These are phyloP conservation scores for Rutstroemia sp. DNA, from an alignment of 2,329 filamentous ascomycete genomes.

Conservation along the genomic window DNA sequence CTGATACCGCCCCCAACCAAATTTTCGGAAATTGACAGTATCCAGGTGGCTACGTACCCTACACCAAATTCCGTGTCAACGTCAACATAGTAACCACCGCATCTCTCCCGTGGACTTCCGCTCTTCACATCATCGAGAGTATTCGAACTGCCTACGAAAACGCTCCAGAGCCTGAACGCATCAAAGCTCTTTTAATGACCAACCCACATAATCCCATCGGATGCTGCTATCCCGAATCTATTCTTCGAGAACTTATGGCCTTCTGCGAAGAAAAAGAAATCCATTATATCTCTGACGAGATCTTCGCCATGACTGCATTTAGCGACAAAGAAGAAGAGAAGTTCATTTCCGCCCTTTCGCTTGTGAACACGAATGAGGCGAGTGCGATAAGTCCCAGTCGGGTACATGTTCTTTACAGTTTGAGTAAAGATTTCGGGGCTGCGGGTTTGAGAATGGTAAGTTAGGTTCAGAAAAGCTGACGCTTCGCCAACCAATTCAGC, in stretches of 20 bases:
- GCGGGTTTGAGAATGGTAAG: not conserved
- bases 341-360: not conserved
- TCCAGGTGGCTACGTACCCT: not conserved
- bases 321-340: not conserved
- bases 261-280: conserved; percentile 3
- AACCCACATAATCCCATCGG: conserved; percentile 3
- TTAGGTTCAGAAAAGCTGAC: not conserved
- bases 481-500: too few relatives aligned
- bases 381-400: not conserved
- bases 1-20: not conserved
- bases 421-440: conserved; percentile 2
- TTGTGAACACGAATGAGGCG: not conserved
- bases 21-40: not conserved
- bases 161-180: not conserved
- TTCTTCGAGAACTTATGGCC: not conserved
- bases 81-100: not conserved
- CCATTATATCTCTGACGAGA: conserved; percentile 7
- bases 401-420: not conserved
- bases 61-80: not conserved
- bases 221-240: not conserved
- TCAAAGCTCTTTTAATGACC: not conserved
- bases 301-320: not conserved
- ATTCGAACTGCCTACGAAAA: not conserved
- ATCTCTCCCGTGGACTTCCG: not conserved
- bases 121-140: not conserved